Evolutionary conservation across 2,329 filamentous ascomycete species (phyloP), one percentile per base, ranked within the genome.

Genomic region (Aspergillus ochraceoroseus): DNA sequence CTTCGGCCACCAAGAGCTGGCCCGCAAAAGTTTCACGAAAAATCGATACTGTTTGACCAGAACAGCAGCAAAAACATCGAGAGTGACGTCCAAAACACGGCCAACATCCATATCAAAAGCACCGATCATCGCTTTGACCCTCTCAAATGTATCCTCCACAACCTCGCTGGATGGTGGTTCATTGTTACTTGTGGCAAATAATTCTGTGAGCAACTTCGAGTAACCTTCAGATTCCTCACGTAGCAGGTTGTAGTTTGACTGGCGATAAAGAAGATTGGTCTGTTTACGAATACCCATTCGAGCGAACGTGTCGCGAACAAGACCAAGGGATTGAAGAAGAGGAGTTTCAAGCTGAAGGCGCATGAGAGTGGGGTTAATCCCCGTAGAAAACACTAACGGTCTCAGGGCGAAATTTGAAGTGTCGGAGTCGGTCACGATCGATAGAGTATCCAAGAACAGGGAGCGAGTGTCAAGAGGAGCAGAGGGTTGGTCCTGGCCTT

Each of bases 31-130:
- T 61, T 94, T 95, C 61, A 96, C 83, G 57, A 95, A 96, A 67
- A 96, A 98, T 20, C 84, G 81, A 61, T 83, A 88, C 52, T 95
- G 87, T 59, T 94, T 94, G 56, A 98, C 86, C 37, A 98, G 77
- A 1, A 94, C 83, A 8, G 89, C 87, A 1, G 92, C 92, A 58
- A 94, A 95, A 20, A 96, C 88, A 59, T 98, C 92, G 12, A 98
- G 75, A 0, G 88, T 94, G 14, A 96, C 87, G 62, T 98, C 92
- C 7, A 98, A 75, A 3, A 94, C 90, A 57, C 94, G 80, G 33
- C 92, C 94, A 25, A 95, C 92, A 61, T 98, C 92, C 47, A 98
- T 75, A 64, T 98, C 90, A 58, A 98, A 98, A 5, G 92, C 92
- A 41, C 92, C 92, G 51, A 98, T 94, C 55, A 98, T 77, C 11